Conservation (phyloP, 257 asterid species). For the Solanum chilense region DNA sequence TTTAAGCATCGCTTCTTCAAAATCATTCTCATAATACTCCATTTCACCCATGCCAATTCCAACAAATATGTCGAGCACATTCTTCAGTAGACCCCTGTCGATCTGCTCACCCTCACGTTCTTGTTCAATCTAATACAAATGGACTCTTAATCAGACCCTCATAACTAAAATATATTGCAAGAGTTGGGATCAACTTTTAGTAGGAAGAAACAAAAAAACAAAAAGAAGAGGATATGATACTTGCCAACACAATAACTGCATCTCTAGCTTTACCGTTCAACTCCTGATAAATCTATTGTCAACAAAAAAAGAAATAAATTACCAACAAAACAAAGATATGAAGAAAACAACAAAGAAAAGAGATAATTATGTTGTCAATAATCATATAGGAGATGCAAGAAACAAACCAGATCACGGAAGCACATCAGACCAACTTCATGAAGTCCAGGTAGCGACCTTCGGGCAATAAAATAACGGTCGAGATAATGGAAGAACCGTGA, state of each 20-base stretch:
- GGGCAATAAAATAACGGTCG: constrained; percentile 28
- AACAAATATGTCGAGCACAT: constrained; percentile 32
- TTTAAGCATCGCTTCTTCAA: constrained; percentile 28
- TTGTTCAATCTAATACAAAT: constrained; percentile 23
- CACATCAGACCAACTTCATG: constrained; percentile 33
- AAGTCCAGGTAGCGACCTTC: constrained; percentile 28
- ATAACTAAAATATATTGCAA: neutral
- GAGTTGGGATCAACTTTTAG: neutral
- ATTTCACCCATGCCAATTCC: constrained; percentile 31
- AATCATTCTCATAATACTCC: constrained; percentile 25
- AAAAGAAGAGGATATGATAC: neutral
- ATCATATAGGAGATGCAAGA: neutral
- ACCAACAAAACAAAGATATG: neutral
- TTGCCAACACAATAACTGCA: constrained; percentile 33
- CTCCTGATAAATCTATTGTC: constrained; percentile 33
- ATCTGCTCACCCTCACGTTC: constrained; percentile 35
- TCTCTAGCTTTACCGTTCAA: constrained; percentile 29
- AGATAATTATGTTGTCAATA: neutral
- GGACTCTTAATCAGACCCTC: neutral
- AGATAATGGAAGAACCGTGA: constrained; percentile 43
- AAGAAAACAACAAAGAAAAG: neutral
- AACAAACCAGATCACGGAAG: constrained; percentile 30
- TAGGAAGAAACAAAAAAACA: neutral
- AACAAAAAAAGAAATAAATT: neutral
- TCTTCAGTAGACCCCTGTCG: constrained; percentile 39